Base-by-base conservation (phyloP, 805 yeast genomes). In the Lipomyces oligophaga region DNA sequence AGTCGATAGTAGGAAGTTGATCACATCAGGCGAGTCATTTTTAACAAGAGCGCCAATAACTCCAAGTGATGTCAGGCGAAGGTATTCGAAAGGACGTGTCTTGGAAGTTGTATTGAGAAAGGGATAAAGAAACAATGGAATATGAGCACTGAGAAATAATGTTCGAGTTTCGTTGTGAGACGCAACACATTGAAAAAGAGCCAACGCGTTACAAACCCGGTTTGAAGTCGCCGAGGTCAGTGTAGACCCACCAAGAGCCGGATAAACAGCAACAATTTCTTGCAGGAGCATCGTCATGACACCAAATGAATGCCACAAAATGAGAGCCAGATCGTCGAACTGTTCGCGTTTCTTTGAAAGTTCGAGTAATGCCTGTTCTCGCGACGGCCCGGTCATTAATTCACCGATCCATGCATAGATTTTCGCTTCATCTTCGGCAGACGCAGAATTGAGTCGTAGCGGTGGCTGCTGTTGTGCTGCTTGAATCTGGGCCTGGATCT, bases 21-120 rank as follows among this genome's bases (percentile, higher is more conserved):
- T 89, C 35, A 90, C 97, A 58, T 90, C 96, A 13, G 95, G 87
- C 3, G 96, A 85, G 62, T 90, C 98, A 65, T 89, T 90, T 60
- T 93, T 90, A 21, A 93, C 97, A 45, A 90, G 71, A 0, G 98
- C 97, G 18, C 98, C 98, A 63, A 90, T 85, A 5, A 90, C 98
- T 32, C 98, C 98, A 51, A 90, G 76, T 43, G 95, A 84, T 1
- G 98, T 93, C 55, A 90, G 75, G 54, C 97, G 75, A 60, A 90
- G 75, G 64, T 93, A 93, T 67, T 90, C 98, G 70, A 90, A 93
- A 6, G 96, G 85, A 55, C 96, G 75, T 57, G 87, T 89, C 63
- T 89, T 83, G 30, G 95, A 85, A 55, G 85, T 85, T 3, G 97
- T 89, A 62, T 88, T 87, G 62, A 90, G 75, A 61, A 90, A 90